These are phyloP conservation scores for Nymphaea colorata DNA, from an alignment of 164 flowering plant species.

Conservation along the genomic window DNA sequence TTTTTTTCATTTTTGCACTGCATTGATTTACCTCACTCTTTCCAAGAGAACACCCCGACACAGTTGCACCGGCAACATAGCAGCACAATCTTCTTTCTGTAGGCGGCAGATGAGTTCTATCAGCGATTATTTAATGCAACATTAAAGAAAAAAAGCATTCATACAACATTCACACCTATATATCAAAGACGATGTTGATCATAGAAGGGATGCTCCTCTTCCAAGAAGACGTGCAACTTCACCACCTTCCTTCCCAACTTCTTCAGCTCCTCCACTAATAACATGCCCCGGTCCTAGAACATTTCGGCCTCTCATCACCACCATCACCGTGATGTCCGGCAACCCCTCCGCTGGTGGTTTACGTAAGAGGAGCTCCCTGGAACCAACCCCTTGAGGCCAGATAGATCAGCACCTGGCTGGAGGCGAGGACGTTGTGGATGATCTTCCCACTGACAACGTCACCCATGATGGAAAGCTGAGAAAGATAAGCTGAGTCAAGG, in stretches of 20 bases:
- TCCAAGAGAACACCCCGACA: too few relatives aligned
- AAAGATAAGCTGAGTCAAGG: constrained; percentile 25
- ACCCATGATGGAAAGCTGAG: constrained; percentile 44
- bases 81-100: too few relatives aligned
- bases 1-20: too few relatives aligned
- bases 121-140: too few relatives aligned
- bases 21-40: too few relatives aligned
- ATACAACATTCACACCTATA: too few relatives aligned
- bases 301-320: neutral
- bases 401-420: constrained; percentile 13
- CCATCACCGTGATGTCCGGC: neutral
- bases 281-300: neutral
- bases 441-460: constrained; percentile 56
- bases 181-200: too few relatives aligned
- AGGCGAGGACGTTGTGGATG: constrained; percentile 28
- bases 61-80: too few relatives aligned
- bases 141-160: too few relatives aligned
- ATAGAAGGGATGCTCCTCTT: neutral
- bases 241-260: neutral
- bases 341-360: constrained; percentile 22
- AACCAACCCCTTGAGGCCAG: too few relatives aligned
- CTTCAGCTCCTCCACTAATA: neutral
- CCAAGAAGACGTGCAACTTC: neutral
- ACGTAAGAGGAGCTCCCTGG: constrained; percentile 45
- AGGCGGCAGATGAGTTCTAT: too few relatives aligned